These are phyloP conservation scores for Sesbania bispinosa DNA, from an alignment of 306 rosid genomes.

Conservation along the genomic window DNA sequence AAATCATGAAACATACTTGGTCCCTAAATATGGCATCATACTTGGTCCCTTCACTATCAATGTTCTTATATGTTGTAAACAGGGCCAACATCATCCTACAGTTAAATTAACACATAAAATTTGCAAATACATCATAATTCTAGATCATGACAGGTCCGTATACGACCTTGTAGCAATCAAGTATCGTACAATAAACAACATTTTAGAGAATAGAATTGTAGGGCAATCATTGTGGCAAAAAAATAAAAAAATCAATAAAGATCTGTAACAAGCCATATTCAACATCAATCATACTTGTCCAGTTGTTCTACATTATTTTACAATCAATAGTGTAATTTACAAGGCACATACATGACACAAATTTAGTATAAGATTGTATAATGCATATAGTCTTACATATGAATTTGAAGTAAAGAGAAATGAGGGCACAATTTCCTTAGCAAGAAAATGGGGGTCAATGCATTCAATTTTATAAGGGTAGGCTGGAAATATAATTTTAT, in stretches of 20 bases:
- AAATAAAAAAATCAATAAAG: not conserved
- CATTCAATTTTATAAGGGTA: not conserved
- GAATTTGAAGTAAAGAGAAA: not conserved
- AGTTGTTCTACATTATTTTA: not conserved
- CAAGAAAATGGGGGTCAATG: not conserved
- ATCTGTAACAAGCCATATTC: not conserved
- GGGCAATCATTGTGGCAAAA: not conserved
- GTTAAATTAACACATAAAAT: not conserved
- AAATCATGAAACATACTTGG: constrained; percentile 49
- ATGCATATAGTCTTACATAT: not conserved
- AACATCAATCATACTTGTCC: not conserved
- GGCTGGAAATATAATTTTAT: not conserved
- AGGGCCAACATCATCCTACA: not conserved
- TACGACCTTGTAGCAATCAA: not conserved
- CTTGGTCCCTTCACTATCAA: too few relatives aligned
- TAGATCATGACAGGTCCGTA: not conserved
- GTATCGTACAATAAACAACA: not conserved
- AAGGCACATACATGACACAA: not conserved
- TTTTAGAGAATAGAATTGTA: not conserved
- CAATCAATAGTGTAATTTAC: not conserved
- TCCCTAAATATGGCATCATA: constrained; percentile 62
- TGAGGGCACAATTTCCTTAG: not conserved
- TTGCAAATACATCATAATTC: not conserved
- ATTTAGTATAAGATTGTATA: not conserved
- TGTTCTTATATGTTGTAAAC: not conserved